Percentiles rank a stretch among this genome's conserved stretches.
Evolutionary conservation across 257 asterid genomes (phyloP).

Genomic region (Solanum piurae): DNA sequence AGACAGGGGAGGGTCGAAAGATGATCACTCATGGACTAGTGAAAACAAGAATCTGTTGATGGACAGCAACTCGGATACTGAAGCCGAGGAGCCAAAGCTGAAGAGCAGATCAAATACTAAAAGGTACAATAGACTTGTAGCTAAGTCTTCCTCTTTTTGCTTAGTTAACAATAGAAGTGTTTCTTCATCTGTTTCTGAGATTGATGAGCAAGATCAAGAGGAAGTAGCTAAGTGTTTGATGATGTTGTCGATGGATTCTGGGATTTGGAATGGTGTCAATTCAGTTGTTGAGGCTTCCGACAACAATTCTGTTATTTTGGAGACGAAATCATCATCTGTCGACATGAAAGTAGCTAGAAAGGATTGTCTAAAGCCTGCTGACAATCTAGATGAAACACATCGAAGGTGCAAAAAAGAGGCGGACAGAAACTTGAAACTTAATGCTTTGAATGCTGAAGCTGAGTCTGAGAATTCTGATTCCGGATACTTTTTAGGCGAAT

Average conservation of each 20-base stretch:
- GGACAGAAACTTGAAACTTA: constrained; percentile 20
- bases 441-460: constrained; percentile 21
- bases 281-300: constrained; percentile 87
- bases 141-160: constrained; percentile 27
- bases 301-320: constrained; percentile 66
- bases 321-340: constrained; percentile 65
- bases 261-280: constrained; percentile 42
- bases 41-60: constrained; percentile 44
- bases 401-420: constrained; percentile 9
- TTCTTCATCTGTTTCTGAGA: constrained; percentile 62
- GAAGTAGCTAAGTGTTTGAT: constrained; percentile 75
- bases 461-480: constrained; percentile 67
- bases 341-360: constrained; percentile 32
- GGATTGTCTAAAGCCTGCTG: constrained; percentile 4
- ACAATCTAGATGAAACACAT: constrained; percentile 10
- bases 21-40: constrained; percentile 78
- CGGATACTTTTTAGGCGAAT: constrained; percentile 74
- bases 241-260: constrained; percentile 74
- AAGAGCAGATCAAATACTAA: constrained; percentile 36
- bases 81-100: constrained; percentile 34
- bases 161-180: constrained; percentile 24
- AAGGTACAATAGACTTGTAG: constrained; percentile 39
- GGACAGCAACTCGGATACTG: constrained; percentile 61
- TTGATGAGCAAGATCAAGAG: constrained; percentile 69
- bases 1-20: constrained; percentile 42